Base-by-base conservation (phyloP, 352 stramenopile species). In the Phytophthora brassicae region DNA sequence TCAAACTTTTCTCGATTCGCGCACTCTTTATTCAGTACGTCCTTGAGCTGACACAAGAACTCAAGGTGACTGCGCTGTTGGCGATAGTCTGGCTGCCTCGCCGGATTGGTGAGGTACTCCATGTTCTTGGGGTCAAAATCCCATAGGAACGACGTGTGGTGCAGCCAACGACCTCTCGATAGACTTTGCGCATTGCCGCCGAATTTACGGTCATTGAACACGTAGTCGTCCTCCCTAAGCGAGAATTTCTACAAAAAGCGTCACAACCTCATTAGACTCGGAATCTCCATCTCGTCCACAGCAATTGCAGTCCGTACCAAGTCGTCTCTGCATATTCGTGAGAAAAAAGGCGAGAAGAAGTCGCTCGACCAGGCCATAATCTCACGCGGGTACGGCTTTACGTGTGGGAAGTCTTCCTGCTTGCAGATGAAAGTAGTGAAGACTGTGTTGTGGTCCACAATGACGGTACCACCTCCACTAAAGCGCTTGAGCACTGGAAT, bases 121-220 rank as follows among this genome's bases (percentile, higher is more conserved):
- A 99, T 99, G 65, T 98, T 97, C 2, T 62, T 67, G 9, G 88
- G 68, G 49, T 98, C 73, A 61, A 96, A 99, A 69, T 98, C 93
- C 92, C 94, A 99, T 13, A 99, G 68, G 73, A 99, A 99, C 50
- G 90, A 98, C 19, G 97, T 99, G 75, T 99, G 97, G 70, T 99
- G 97, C 20, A 99, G 70, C 90, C 92, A 99, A 13, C 95, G 93
- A 48, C 88, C 84, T 65, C 94, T 97, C 5, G 84, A 90, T 59
- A 99, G 98, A 62, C 84, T 94, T 70, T 99, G 97, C 14, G 97
- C 96, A 72, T 99, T 99, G 35, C 97, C 97, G 14, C 86, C 97
- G 62, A 98, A 96, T 81, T 99, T 99, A 29, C 82, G 80, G 56
- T 97, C 72, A 22, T 84, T 87, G 46, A 99, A 90, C 38, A 98